Base-by-base conservation (phyloP, 2,329 filamentous ascomycete genomes). In the Botrytis pseudocinerea region DNA sequence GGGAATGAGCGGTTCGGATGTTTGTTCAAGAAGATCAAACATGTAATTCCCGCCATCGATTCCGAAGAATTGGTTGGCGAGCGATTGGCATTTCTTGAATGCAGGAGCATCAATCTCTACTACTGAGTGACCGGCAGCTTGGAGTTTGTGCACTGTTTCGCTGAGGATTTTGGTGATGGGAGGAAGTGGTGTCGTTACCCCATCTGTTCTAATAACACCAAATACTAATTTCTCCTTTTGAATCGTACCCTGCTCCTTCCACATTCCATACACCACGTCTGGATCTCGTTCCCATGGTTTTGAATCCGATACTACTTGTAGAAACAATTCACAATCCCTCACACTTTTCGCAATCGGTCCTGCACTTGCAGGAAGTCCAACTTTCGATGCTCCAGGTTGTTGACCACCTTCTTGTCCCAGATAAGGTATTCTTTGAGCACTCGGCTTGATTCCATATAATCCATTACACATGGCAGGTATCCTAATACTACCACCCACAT, bases 61-160 rank as follows among this genome's bases (percentile, higher is more conserved):
- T n/a, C 51, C 51, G 51, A 57, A 57, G n/a, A 57, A 57, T 57
- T 57, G 51, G 18, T 57, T 57, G 16, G 87, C 86, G 14, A 90
- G 82, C 2, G 83, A 85, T 73, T 90, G 87, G 70, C 86, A 87
- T 77, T 87, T 85, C 5, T 85, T 84, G 70, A 91, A 85, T 5
- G 86, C 78, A 0, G 86, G 85, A 9, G 88, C 84, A 18, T 87
- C 83, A 65, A 92, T 83, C 25, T 91, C 87, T 0, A 91, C 82
- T 2, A 90, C 84, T 63, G 88, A 84, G n/a, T 91, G 81, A 0
- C 85, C 85, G 5, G 82, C 60, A 77, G 82, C 78, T 80, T 83
- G 54, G 73, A 88, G 70, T 10, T 76, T 78, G 18, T 77, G 75
- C 0, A 83, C 82, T 0, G 85, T 83, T 74, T 87, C 85, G 14